Conservation (phyloP, 2,329 filamentous ascomycete species). For the Pestalotiopsis sp. region DNA sequence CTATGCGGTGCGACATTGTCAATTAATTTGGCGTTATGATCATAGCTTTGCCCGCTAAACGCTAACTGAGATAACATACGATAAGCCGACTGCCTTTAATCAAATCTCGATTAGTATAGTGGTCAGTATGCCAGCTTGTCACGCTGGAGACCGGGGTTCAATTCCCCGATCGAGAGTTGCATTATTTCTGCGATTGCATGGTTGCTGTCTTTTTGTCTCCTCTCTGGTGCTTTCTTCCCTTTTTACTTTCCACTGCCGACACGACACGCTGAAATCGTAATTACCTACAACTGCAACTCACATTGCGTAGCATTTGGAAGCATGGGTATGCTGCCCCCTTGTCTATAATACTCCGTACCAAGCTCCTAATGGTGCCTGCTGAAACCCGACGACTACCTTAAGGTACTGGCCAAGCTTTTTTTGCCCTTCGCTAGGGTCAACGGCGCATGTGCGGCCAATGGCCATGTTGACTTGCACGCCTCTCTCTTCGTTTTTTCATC, state of each 20-base stretch:
- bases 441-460: background rate
- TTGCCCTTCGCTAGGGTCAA: background rate
- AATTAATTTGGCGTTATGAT: background rate
- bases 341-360: background rate
- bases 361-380: background rate
- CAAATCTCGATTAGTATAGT: slow-evolving; percentile 31
- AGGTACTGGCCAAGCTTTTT: background rate
- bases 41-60: background rate
- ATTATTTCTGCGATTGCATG: no score
- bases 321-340: background rate
- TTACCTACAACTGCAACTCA: no score
- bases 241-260: no score
- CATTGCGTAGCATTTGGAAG: no score
- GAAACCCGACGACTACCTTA: background rate
- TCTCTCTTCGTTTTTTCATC: background rate
- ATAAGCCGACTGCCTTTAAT: background rate
- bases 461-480: background rate
- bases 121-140: slow-evolving; percentile 32
- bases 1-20: no score
- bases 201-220: no score
- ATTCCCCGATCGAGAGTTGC: slow-evolving; percentile 37
- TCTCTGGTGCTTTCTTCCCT: no score
- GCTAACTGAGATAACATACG: background rate
- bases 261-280: no score
- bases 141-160: slow-evolving; percentile 36